Base-by-base conservation (phyloP, 176 grass and related monocot species). In the Cocos nucifera region DNA sequence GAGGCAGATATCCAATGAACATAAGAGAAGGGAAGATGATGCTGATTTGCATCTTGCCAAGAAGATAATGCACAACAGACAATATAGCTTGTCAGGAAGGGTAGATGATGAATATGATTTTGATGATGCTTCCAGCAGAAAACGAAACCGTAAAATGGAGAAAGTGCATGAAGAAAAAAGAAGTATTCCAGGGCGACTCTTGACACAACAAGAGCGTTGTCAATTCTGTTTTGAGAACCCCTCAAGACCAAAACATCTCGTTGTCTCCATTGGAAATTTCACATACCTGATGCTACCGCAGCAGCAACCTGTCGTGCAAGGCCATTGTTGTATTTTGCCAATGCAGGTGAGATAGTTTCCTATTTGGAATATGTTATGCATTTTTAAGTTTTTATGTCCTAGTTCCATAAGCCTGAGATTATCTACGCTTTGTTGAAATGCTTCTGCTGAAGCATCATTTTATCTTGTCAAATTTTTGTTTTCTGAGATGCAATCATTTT, bases 91-190 rank as follows among this genome's bases (percentile, higher is more conserved):
- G 70, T 67, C 66, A 71, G 80, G 78, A 75, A 90, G 75, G 53
- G 69, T 83, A 39, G 93, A 91, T n/a, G 93, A 92, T 69, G 92
- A 97, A 82, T 97, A 97, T 49, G 87, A 90, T 57, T 96, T 79
- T 88, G 93, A 81, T 73, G 75, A 73, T 80, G 84, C 87, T 63
- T 81, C 87, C 19, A 75, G 55, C 67, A 97, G 72, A 73, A 97
- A 85, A 54, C 70, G 51, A 50, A 91, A 91, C 67, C 84, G 64
- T 62, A 95, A 57, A 69, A 82, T 58, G 19, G 70, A 80, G 67
- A 73, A 78, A 50, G 57, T 61, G 48, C 62, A 57, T 15, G 67
- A 73, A 30, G 87, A 75, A 49, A 85, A 75, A 50, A 69, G 69
- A 50, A 61, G 55, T 70, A 69, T 22, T 35, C 58, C 9, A 48